phyloP scores from a whole-genome alignment of 2,329 filamentous ascomycete genomes.

The Aspergillus tubingensis region DNA sequence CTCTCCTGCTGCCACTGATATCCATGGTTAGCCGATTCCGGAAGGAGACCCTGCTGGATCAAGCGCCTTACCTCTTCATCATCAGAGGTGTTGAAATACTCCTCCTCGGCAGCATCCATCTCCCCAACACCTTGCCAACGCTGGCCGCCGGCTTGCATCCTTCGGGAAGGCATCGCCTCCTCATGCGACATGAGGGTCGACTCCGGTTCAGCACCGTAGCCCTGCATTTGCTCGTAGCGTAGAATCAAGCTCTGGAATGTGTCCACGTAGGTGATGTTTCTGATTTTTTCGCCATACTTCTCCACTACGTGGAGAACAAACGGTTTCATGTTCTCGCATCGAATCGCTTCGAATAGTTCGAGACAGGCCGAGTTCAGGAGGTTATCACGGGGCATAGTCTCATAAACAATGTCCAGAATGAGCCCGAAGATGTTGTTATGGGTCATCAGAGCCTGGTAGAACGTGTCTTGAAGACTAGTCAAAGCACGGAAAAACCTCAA shows the following conservation, averaged over 20 bases:
- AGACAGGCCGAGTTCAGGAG: slow-evolving; percentile 90
- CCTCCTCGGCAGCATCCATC: slow-evolving; percentile 81
- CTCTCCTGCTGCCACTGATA: slow-evolving; percentile 39
- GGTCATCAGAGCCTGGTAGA: slow-evolving; percentile 82
- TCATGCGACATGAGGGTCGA: slow-evolving; percentile 68
- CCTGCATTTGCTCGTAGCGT: slow-evolving; percentile 77
- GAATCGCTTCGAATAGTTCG: slow-evolving; percentile 91
- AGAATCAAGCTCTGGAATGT: slow-evolving; percentile 77
- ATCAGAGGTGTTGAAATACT: slow-evolving; percentile 90
- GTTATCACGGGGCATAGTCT: slow-evolving; percentile 89
- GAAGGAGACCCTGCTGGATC: neutral
- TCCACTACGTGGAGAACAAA: slow-evolving; percentile 82
- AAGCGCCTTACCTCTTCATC: slow-evolving; percentile 65
- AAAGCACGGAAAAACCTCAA: slow-evolving; percentile 92
- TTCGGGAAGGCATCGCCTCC: slow-evolving; percentile 56
- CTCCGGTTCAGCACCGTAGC: slow-evolving; percentile 65
- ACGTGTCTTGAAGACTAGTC: slow-evolving; percentile 83
- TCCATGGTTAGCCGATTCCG: neutral
- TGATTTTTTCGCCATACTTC: slow-evolving; percentile 75
- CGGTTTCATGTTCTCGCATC: slow-evolving; percentile 76
- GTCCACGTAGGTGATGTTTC: slow-evolving; percentile 76
- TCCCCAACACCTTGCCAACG: slow-evolving; percentile 75
- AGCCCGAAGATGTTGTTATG: slow-evolving; percentile 80
- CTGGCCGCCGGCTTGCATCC: slow-evolving; percentile 56
- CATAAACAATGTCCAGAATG: slow-evolving; percentile 78